phyloP scores from a whole-genome alignment of 306 rosid species.

The Cicer pinnatifidum region DNA sequence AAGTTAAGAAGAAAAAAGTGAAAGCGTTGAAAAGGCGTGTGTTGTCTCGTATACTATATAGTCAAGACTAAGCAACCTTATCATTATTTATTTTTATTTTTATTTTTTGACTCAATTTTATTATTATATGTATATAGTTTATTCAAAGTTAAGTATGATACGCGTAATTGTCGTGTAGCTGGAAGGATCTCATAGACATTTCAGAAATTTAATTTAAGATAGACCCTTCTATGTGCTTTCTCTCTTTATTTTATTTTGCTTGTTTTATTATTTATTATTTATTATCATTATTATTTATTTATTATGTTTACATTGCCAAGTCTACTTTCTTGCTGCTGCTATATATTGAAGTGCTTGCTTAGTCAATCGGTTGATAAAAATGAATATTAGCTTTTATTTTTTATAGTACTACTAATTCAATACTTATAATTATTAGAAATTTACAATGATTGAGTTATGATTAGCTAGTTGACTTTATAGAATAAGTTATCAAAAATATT shows the following conservation, averaged over 20 bases:
- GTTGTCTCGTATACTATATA: neutral
- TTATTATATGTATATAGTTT: neutral
- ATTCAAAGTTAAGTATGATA: neutral
- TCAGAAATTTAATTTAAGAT: neutral
- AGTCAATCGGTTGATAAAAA: neutral
- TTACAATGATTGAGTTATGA: neutral
- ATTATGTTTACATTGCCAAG: neutral
- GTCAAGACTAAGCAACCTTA: neutral
- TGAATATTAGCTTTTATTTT: neutral
- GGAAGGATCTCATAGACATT: neutral
- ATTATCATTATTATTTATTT: neutral
- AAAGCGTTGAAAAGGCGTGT: constrained; percentile 11
- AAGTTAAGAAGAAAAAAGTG: neutral
- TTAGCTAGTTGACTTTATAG: neutral
- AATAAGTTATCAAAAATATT: neutral
- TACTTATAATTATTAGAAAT: neutral
- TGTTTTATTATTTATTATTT: too few relatives aligned
- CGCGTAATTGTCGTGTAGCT: neutral
- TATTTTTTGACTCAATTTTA: neutral
- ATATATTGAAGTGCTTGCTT: neutral
- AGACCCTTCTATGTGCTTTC: constrained; percentile 7
- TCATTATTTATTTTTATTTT: too few relatives aligned
- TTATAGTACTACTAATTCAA: neutral
- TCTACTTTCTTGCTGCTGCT: constrained; percentile 12
- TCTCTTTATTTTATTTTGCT: neutral